Conservation (phyloP, 768 basidiomycete species). For the Tylopilus felleus region DNA sequence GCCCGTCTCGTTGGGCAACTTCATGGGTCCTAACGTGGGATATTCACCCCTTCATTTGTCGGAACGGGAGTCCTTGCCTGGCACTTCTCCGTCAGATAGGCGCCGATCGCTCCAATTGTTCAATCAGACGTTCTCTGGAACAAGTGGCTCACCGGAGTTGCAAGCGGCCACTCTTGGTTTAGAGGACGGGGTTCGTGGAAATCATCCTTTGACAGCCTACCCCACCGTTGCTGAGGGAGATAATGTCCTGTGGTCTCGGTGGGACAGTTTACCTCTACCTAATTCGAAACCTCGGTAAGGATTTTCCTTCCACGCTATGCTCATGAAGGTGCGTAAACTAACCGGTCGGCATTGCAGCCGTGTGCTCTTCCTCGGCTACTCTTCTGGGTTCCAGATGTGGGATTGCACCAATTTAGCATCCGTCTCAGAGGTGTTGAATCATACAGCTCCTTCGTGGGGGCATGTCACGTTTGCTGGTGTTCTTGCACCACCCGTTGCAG, state of each 20-base stretch:
- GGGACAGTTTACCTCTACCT: slow-evolving; percentile 27
- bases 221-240: slow-evolving; percentile 32
- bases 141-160: slow-evolving; percentile 17
- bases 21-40: slow-evolving; percentile 31
- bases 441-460: slow-evolving; percentile 38
- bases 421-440: slow-evolving; percentile 52
- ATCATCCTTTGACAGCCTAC: slow-evolving; percentile 22
- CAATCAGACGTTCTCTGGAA: slow-evolving; percentile 7
- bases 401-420: slow-evolving; percentile 52
- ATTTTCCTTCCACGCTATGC: neutral
- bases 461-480: slow-evolving; percentile 38
- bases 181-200: slow-evolving; percentile 24
- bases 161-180: slow-evolving; percentile 9
- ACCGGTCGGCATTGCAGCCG: slow-evolving; percentile 29
- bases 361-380: slow-evolving; percentile 53
- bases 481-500: slow-evolving; percentile 32
- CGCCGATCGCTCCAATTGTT: slow-evolving; percentile 8
- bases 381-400: slow-evolving; percentile 56
- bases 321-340: slow-evolving; percentile 3
- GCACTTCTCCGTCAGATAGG: slow-evolving; percentile 10
- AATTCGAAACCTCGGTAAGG: slow-evolving; percentile 20
- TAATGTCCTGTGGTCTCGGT: slow-evolving; percentile 32
- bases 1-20: slow-evolving; percentile 46
- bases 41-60: slow-evolving; percentile 7
- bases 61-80: slow-evolving; percentile 10